A percentile compares a stretch with the other conserved stretches of the same genome.
Evolutionary conservation across 1,284 basidiomycete species (phyloP).

Genomic region (Marasmius oreades): DNA sequence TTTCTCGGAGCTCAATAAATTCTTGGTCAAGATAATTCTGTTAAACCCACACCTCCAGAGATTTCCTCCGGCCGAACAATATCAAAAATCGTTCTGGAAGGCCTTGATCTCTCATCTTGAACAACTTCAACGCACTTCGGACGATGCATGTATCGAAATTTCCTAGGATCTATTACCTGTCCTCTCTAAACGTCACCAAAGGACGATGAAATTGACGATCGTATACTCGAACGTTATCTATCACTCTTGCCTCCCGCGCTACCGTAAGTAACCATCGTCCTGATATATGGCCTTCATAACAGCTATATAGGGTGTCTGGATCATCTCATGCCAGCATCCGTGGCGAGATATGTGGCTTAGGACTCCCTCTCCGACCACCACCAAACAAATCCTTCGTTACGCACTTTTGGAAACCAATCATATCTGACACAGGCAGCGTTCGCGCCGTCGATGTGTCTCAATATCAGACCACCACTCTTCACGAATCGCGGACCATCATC

Average conservation of each 20-base stretch:
- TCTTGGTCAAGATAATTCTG: conserved; percentile 50
- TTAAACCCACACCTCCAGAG: conserved; percentile 45
- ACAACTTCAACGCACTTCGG: conserved; percentile 21
- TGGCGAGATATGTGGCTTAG: conserved; percentile 23
- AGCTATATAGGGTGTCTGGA: conserved; percentile 13
- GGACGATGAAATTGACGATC: conserved; percentile 60
- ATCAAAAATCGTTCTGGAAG: conserved; percentile 70
- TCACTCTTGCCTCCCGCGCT: conserved; percentile 36
- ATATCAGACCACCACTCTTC: conserved; percentile 49
- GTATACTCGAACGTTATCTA: conserved; percentile 60
- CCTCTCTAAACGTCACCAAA: conserved; percentile 20
- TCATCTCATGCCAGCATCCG: conserved; percentile 16
- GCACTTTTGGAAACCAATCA: conserved; percentile 48
- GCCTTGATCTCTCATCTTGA: conserved; percentile 59
- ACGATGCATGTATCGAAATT: conserved; percentile 29
- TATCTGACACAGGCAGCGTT: not conserved
- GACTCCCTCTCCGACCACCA: conserved; percentile 29
- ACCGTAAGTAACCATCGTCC: conserved; percentile 27
- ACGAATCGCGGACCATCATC: conserved; percentile 69
- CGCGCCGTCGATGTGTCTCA: conserved; percentile 18
- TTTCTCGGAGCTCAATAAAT: conserved; percentile 41
- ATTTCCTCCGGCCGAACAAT: conserved; percentile 60
- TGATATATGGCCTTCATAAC: conserved; percentile 13
- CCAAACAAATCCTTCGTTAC: conserved; percentile 60
- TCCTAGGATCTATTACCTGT: conserved; percentile 8